Conservation (phyloP, 108 stramenopile species). For the Cyclotella sp. region DNA sequence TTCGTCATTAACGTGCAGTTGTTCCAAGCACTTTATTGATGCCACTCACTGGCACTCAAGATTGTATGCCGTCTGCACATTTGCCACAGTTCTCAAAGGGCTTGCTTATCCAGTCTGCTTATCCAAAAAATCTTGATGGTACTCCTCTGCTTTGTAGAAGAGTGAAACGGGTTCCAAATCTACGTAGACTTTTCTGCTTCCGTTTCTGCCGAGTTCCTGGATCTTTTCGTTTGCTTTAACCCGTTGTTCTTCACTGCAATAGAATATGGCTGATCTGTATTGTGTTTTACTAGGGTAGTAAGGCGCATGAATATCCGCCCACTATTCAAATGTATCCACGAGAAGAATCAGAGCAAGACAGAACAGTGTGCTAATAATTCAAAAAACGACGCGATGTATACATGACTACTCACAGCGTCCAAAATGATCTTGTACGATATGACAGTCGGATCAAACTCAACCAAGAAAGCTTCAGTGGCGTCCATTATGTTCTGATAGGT, state of each 20-base stretch:
- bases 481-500: constrained; percentile 76
- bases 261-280: constrained; percentile 70
- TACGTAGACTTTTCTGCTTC: constrained; percentile 40
- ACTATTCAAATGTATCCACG: constrained; percentile 11
- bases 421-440: constrained; percentile 67
- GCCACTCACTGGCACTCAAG: neutral
- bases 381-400: neutral
- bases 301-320: constrained; percentile 55
- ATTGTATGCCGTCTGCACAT: too few relatives aligned
- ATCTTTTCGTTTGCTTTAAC: constrained; percentile 42
- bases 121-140: constrained; percentile 71
- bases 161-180: constrained; percentile 64
- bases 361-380: neutral
- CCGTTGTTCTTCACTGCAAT: constrained; percentile 52
- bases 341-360: constrained; percentile 1
- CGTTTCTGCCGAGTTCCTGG: constrained; percentile 42
- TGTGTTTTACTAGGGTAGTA: constrained; percentile 55
- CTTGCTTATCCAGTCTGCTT: constrained; percentile 44
- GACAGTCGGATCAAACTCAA: constrained; percentile 67
- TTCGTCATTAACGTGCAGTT: constrained; percentile 41
- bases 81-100: neutral
- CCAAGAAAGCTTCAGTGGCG: constrained; percentile 72
- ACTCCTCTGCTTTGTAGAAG: constrained; percentile 72
- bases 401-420: constrained; percentile 25
- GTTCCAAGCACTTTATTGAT: neutral